A percentile compares a stretch with the other conserved stretches of the same genome.
These are phyloP conservation scores for Rhodofomes roseus DNA, from an alignment of 1,284 basidiomycete species.

Conservation along the genomic window DNA sequence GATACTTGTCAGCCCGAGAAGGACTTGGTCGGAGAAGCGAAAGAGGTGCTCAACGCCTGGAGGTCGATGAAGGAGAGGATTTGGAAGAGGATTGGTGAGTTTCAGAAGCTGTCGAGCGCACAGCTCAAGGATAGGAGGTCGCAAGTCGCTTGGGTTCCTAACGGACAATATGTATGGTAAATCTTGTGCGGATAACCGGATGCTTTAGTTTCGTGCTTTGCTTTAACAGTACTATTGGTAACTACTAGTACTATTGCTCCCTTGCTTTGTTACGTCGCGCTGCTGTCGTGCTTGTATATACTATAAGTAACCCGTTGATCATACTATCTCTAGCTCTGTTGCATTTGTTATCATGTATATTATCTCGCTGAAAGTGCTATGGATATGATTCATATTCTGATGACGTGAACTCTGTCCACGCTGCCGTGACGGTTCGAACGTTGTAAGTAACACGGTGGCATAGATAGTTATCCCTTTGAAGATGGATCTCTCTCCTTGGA, in stretches of 20 bases:
- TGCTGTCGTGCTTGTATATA: neutral
- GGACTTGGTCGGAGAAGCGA: conserved; percentile 31
- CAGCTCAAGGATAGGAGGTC: neutral
- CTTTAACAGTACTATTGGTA: neutral
- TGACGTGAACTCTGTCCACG: no score
- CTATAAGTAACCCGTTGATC: no score
- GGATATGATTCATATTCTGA: no score
- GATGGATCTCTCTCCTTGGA: no score
- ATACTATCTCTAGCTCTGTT: no score
- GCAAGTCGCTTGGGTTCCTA: neutral
- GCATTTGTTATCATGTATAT: no score
- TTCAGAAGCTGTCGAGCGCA: conserved; percentile 14
- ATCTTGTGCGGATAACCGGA: neutral
- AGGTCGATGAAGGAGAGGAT: conserved; percentile 20
- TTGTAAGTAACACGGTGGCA: no score
- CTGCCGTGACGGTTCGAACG: no score
- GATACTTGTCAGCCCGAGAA: conserved; percentile 41
- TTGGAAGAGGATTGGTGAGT: conserved; percentile 22
- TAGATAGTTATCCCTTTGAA: no score
- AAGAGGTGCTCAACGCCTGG: conserved; percentile 31
- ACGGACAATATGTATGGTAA: neutral
- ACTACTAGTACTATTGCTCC: neutral
- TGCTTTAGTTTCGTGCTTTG: no score
- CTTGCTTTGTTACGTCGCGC: neutral
- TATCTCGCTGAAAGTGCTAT: no score